A percentile compares a stretch with the other conserved stretches of the same genome.
These are phyloP conservation scores for Talaromyces funiculosus DNA, from an alignment of 2,329 filamentous ascomycete species.

Conservation along the genomic window DNA sequence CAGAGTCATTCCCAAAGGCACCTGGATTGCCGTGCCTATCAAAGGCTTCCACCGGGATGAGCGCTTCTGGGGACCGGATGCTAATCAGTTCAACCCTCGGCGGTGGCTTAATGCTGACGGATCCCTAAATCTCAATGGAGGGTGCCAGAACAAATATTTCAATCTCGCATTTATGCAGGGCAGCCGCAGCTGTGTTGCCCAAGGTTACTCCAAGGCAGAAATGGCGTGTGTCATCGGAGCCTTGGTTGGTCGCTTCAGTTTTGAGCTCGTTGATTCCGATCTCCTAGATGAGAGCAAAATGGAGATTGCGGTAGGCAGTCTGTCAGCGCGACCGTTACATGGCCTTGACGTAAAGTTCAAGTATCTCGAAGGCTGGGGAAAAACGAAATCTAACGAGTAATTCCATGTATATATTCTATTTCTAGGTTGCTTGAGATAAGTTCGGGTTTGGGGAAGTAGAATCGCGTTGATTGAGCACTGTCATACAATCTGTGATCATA, in stretches of 20 bases:
- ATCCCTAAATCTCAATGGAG: conserved; percentile 6
- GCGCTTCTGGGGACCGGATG: conserved; percentile 2
- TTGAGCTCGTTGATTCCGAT: background rate
- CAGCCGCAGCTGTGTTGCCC: conserved; percentile 16
- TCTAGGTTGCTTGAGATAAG: background rate
- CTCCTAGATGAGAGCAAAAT: background rate
- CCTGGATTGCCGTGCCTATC: background rate
- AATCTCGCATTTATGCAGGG: conserved; percentile 18
- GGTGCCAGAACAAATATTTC: conserved; percentile 17
- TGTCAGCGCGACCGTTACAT: background rate
- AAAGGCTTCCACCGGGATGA: background rate
- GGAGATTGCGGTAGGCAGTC: background rate
- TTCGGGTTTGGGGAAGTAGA: background rate
- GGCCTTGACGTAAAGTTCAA: conserved; percentile 1
- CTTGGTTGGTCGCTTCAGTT: background rate
- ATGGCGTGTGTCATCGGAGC: conserved; percentile 5
- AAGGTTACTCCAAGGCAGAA: conserved; percentile 17
- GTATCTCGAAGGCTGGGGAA: background rate
- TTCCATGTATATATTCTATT: background rate
- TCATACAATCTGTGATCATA: background rate
- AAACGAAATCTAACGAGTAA: background rate
- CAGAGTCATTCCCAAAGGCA: conserved; percentile 3
- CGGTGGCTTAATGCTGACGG: conserved; percentile 6
- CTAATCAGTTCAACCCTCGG: conserved; percentile 3
- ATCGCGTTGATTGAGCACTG: background rate